These are phyloP conservation scores for Acrodontium crateriforme DNA, from an alignment of 2,329 filamentous ascomycete species.

Conservation along the genomic window DNA sequence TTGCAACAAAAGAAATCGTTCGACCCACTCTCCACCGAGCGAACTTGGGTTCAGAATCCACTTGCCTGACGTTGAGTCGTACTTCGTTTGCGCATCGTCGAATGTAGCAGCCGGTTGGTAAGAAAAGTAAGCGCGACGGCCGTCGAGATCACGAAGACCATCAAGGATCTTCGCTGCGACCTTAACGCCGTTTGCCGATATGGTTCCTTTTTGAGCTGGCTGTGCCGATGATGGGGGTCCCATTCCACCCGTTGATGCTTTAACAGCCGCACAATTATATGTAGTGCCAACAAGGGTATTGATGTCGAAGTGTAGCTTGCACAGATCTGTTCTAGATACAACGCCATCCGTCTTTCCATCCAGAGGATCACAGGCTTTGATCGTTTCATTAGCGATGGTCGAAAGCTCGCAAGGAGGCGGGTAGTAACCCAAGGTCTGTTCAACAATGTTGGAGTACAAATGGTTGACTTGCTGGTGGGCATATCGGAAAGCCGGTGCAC, in stretches of 20 bases:
- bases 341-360: conserved; percentile 43
- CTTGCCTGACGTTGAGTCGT: conserved; percentile 19
- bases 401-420: conserved; percentile 33
- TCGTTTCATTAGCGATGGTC: conserved; percentile 41
- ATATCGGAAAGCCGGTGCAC: conserved; percentile 35
- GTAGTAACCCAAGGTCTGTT: conserved; percentile 28
- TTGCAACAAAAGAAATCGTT: conserved; percentile 28
- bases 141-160: conserved; percentile 28
- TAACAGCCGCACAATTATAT: conserved; percentile 30
- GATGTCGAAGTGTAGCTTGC: conserved; percentile 33
- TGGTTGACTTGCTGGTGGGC: conserved; percentile 35
- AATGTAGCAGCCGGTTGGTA: conserved; percentile 19
- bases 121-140: conserved; percentile 29
- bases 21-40: conserved; percentile 28
- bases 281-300: conserved; percentile 32
- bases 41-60: conserved; percentile 22
- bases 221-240: conserved; percentile 9
- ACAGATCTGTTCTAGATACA: conserved; percentile 36
- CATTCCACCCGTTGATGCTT: conserved; percentile 15
- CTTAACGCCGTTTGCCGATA: conserved; percentile 18
- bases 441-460: conserved; percentile 26
- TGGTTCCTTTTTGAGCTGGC: conserved; percentile 22
- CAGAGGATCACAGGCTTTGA: conserved; percentile 40
- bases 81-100: conserved; percentile 23
- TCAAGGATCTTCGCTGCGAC: conserved; percentile 25